Conservation (phyloP, 2,329 filamentous ascomycete species). For the Sarocladium brachiariae region DNA sequence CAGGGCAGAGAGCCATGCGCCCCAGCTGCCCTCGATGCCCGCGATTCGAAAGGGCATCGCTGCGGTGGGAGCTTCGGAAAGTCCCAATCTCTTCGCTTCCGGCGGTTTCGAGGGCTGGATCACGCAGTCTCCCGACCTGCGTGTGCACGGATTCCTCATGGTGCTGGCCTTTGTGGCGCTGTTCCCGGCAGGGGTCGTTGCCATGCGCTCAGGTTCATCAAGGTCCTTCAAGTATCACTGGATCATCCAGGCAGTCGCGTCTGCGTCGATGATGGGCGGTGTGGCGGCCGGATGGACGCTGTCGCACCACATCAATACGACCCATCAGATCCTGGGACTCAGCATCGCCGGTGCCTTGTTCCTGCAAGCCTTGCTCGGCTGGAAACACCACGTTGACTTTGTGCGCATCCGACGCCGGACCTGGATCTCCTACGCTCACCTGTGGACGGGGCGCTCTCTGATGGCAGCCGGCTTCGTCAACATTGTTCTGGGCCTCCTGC, state of each 20-base stretch:
- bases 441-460: conserved; percentile 12
- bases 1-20: conserved; percentile 12
- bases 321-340: conserved; percentile 15
- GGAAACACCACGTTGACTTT: conserved; percentile 16
- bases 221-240: conserved; percentile 16
- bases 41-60: conserved; percentile 9
- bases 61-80: conserved; percentile 11
- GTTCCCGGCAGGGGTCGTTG: conserved; percentile 14
- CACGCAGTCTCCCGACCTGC: conserved; percentile 7
- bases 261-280: not conserved
- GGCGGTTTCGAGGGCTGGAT: not conserved
- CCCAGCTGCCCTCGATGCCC: conserved; percentile 11
- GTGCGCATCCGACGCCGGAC: conserved; percentile 15
- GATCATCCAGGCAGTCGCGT: conserved; percentile 13
- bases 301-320: conserved; percentile 1
- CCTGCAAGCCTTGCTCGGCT: conserved; percentile 13
- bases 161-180: conserved; percentile 13
- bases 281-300: not conserved
- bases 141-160: conserved; percentile 16
- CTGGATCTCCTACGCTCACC: conserved; percentile 14
- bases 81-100: conserved; percentile 4
- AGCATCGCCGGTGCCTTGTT: conserved; percentile 10
- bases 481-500: no score
- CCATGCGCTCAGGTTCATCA: conserved; percentile 14
- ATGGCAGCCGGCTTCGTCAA: conserved; percentile 9